Conservation (phyloP, 768 basidiomycete species). For the Grammothele lineata region DNA sequence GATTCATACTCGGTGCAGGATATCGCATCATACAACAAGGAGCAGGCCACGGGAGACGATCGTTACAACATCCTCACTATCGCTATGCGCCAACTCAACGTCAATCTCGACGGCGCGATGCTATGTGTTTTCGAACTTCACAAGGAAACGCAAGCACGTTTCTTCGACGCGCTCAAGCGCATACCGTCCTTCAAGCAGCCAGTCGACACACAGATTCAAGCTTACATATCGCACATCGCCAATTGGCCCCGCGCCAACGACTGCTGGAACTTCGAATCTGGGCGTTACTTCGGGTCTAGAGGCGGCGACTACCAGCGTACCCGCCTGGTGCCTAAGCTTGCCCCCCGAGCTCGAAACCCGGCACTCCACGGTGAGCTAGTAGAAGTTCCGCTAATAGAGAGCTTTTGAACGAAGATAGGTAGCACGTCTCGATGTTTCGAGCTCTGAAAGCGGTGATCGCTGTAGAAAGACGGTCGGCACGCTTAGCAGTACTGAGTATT, state of each 20-base stretch:
- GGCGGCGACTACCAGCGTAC: constrained; percentile 23
- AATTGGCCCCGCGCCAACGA: constrained; percentile 25
- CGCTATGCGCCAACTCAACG: constrained; percentile 21
- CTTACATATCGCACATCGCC: constrained; percentile 24
- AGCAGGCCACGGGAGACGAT: constrained; percentile 25
- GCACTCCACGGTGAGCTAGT: constrained; percentile 1
- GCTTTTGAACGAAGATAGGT: too few relatives aligned
- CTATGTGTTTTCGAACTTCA: constrained; percentile 17
- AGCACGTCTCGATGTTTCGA: too few relatives aligned
- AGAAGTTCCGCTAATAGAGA: constrained; percentile 6
- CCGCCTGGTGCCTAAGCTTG: constrained; percentile 14
- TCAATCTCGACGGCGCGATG: constrained; percentile 17
- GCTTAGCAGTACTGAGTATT: too few relatives aligned
- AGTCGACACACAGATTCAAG: constrained; percentile 22
- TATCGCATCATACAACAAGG: too few relatives aligned
- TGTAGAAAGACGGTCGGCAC: too few relatives aligned
- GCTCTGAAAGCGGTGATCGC: too few relatives aligned
- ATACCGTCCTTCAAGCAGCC: constrained; percentile 27
- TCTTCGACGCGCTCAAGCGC: constrained; percentile 18
- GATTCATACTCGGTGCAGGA: constrained; percentile 24
- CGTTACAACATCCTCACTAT: constrained; percentile 25
- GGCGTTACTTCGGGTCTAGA: constrained; percentile 28
- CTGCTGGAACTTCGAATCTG: constrained; percentile 29
- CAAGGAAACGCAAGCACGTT: constrained; percentile 10
- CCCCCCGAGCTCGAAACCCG: constrained; percentile 1